Evolutionary conservation across 148 eudicot species (phyloP).

Genomic region (Amaranthus cruentus): DNA sequence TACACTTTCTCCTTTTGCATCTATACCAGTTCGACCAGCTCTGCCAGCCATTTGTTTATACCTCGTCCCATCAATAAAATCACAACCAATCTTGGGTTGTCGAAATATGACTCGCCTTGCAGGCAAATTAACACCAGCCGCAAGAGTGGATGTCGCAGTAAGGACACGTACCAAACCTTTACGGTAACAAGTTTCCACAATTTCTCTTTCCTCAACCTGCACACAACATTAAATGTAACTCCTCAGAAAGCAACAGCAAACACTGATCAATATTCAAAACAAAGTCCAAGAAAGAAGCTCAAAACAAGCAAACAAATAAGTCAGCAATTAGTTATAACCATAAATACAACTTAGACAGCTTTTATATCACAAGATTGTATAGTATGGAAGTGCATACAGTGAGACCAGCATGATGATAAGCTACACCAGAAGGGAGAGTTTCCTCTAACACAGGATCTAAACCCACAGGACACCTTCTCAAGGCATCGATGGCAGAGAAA

Average conservation of each 20-base stretch:
- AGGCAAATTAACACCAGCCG: constrained; percentile 99
- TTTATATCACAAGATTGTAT: background rate
- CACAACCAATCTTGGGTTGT: constrained; percentile 96
- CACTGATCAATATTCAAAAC: background rate
- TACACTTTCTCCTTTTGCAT: constrained; percentile 99
- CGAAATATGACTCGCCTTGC: constrained; percentile 97
- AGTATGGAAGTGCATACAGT: constrained; percentile 47
- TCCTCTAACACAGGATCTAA: constrained; percentile 88
- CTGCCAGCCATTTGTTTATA: constrained; percentile 98
- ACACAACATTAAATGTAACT: constrained; percentile 10
- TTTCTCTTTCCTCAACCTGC: constrained; percentile 96
- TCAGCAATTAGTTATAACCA: background rate
- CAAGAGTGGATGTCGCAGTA: constrained; percentile 97
- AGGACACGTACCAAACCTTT: constrained; percentile 94
- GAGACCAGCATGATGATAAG: constrained; percentile 99
- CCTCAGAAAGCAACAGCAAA: constrained; percentile 12
- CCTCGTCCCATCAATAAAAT: constrained; percentile 91
- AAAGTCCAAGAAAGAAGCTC: background rate
- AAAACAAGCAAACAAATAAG: background rate
- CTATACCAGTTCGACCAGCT: constrained; percentile 99
- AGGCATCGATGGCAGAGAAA: constrained; percentile 67
- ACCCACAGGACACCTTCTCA: constrained; percentile 85
- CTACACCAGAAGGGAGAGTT: constrained; percentile 93
- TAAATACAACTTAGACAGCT: background rate
- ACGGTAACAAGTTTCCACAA: constrained; percentile 88